A percentile compares a stretch with the other conserved stretches of the same genome.
Evolutionary conservation across 148 eudicot genomes (phyloP).

Genomic region (Silene latifolia): DNA sequence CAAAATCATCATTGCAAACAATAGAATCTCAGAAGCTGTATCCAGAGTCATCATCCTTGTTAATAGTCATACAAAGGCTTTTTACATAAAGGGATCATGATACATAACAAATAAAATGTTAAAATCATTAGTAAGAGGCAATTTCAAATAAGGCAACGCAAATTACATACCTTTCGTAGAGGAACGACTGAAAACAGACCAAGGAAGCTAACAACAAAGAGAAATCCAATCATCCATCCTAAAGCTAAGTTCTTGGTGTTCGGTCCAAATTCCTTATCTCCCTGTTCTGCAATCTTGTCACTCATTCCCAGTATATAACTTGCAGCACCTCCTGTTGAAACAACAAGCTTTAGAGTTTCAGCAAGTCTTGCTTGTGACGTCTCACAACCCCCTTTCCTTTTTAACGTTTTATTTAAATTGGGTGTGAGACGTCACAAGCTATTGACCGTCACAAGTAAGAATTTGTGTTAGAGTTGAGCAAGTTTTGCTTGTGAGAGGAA

Average conservation of each 20-base stretch:
- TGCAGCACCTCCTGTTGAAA: constrained; percentile 78
- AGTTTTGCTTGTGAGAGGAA: no score
- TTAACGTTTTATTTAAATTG: no score
- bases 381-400: no score
- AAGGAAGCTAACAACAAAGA: constrained; percentile 85
- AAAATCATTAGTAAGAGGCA: no score
- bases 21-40: neutral
- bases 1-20: neutral
- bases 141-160: neutral
- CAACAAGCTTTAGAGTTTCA: neutral
- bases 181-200: constrained; percentile 88
- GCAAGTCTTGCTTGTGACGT: no score
- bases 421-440: no score
- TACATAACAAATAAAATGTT: neutral
- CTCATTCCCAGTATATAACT: constrained; percentile 90
- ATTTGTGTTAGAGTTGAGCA: no score
- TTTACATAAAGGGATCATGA: neutral
- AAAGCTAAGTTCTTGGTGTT: constrained; percentile 57
- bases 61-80: neutral
- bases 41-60: neutral
- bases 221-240: constrained; percentile 81
- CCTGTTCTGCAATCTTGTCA: constrained; percentile 51
- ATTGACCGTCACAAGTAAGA: no score
- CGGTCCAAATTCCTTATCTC: constrained; percentile 34
- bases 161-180: constrained; percentile 59